These are phyloP conservation scores for Lagenaria siceraria DNA, from an alignment of 306 rosid genomes.

Conservation along the genomic window DNA sequence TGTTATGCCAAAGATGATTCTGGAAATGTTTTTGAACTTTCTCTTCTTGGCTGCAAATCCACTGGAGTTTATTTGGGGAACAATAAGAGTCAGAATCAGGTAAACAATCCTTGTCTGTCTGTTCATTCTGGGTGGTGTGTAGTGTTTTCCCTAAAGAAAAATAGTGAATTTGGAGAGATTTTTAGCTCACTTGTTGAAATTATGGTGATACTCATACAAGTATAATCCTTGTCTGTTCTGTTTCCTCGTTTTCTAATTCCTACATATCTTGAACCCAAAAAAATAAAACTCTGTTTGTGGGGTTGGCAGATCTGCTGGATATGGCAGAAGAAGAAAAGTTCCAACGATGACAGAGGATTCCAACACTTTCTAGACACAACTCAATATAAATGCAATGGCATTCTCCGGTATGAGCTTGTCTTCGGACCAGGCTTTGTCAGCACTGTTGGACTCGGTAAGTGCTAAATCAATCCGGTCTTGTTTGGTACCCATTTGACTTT, in stretches of 20 bases:
- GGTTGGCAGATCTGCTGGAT: slow-evolving; percentile 97
- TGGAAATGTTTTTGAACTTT: slow-evolving; percentile 63
- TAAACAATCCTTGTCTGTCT: neutral
- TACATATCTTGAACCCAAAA: too few species aligned
- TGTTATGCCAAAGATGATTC: slow-evolving; percentile 30
- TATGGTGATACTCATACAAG: too few species aligned
- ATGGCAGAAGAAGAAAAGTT: slow-evolving; percentile 49
- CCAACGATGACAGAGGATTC: slow-evolving; percentile 38
- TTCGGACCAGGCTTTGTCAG: slow-evolving; percentile 51
- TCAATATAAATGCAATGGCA: slow-evolving; percentile 34
- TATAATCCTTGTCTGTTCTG: too few species aligned
- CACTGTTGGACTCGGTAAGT: too few species aligned
- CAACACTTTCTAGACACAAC: slow-evolving; percentile 43
- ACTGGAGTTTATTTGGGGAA: slow-evolving; percentile 83
- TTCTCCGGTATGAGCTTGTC: slow-evolving; percentile 36
- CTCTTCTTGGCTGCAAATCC: slow-evolving; percentile 81
- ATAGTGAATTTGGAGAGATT: too few species aligned
- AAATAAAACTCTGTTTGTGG: too few species aligned
- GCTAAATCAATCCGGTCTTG: too few species aligned
- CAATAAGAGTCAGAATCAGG: slow-evolving; percentile 91
- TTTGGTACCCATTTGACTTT: too few species aligned
- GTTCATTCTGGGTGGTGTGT: neutral
- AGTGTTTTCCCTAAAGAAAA: too few species aligned
- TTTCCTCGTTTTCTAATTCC: too few species aligned
- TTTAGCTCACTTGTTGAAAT: too few species aligned